Evolutionary conservation across 202 grass and related monocot genomes (phyloP), one percentile per base, ranked within the genome.

Genomic region (Panicum hallii): DNA sequence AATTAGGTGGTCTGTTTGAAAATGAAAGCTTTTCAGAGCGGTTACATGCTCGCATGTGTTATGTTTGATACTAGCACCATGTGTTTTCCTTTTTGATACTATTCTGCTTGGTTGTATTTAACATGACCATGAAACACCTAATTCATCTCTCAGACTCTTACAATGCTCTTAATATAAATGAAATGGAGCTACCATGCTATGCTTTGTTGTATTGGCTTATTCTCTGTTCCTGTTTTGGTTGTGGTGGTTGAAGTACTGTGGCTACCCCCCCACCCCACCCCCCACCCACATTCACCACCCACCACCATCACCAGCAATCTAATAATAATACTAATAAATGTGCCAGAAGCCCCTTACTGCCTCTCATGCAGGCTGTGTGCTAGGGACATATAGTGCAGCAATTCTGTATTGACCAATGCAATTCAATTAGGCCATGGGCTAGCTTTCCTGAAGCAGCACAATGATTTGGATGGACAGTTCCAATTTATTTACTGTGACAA

Each of bases 91-190:
- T 78, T 46, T 66, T 52, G 13, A 73, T 5, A 15, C 47, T 8
- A 11, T 20, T 42, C 19, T 57, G 19, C 54, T n/a, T 34, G 19
- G 9, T 34, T 83, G 30, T 50, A 60, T 74, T 15, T 55, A 87
- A 87, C 77, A 78, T 82, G 58, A 81, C 11, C 60, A 63, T 0
- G 4, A 49, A 26, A 70, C 78, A 82, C 73, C 86, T 69, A 53
- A 45, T 84, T 41, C 19, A 57, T 22, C 19, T 20, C 3, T 0
- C 23, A 20, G 11, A 30, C 57, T 52, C 46, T 22, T 11, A 43
- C 11, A 80, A 26, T 74, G 56, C 32, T 63, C 36, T 73, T 79
- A 64, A 63, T 9, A 45, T 57, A 40, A 52, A 79, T 11, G 32
- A 62, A 60, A 60, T 23, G 2, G 28, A 52, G 44, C 63, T 42